Conservation (phyloP, 2,329 filamentous ascomycete genomes). For the Pestalotiopsis sp. region DNA sequence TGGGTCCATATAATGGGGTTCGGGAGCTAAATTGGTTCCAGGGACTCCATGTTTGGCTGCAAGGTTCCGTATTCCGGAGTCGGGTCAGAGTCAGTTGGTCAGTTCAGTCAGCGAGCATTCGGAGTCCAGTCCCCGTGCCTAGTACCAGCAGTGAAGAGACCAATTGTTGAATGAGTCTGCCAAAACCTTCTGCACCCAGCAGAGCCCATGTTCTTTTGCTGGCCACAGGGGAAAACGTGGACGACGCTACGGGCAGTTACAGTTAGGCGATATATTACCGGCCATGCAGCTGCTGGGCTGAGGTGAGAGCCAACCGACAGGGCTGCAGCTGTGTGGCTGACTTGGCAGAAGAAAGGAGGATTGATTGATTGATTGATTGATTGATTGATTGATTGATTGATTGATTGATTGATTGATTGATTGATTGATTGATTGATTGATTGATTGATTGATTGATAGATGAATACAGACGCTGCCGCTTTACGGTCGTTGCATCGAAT, state of each 20-base stretch:
- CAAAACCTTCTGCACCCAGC: not conserved
- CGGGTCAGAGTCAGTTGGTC: not conserved
- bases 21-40: slow-evolving; percentile 8
- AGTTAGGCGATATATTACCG: not conserved
- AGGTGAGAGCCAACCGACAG: not conserved
- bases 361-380: not conserved
- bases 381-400: not conserved
- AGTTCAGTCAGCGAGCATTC: not conserved
- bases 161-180: not conserved
- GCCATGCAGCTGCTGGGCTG: not conserved
- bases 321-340: not conserved
- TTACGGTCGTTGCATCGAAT: not conserved
- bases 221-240: not conserved
- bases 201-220: not conserved
- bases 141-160: not conserved
- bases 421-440: not conserved
- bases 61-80: not conserved
- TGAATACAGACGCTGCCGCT: not conserved
- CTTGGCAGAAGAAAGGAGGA: not conserved
- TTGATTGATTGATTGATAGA: not conserved
- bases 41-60: slow-evolving; percentile 2
- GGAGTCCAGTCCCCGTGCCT: not conserved
- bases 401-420: not conserved
- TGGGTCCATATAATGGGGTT: slow-evolving; percentile 9
- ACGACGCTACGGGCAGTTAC: not conserved